Conservation (phyloP, 306 rosid species). For the Inga leiocalycina region DNA sequence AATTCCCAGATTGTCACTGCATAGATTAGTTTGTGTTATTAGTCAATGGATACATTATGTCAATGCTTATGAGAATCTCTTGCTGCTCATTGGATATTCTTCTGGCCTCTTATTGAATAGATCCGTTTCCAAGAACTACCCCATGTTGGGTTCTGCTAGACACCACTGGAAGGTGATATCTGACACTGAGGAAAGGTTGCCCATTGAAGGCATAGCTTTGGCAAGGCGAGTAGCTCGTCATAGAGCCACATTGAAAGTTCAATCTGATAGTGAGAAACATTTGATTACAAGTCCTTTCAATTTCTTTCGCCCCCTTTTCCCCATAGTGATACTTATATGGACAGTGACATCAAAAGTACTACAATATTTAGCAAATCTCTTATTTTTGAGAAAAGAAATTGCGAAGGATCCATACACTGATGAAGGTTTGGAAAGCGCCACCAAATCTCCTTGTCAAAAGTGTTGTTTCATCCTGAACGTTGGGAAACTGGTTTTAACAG, state of each 20-base stretch:
- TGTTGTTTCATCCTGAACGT: conserved; percentile 59
- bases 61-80: conserved; percentile 65
- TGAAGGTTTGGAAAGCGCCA: conserved; percentile 43
- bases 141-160: conserved; percentile 50
- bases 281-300: conserved; percentile 26
- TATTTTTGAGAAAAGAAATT: conserved; percentile 33
- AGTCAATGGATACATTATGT: conserved; percentile 78
- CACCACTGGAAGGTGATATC: conserved; percentile 64
- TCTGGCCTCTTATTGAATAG: conserved; percentile 46
- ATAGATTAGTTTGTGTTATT: conserved; percentile 53
- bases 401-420: conserved; percentile 45
- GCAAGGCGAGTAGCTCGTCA: conserved; percentile 81
- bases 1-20: conserved; percentile 55
- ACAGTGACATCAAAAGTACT: conserved; percentile 42
- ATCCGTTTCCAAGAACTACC: conserved; percentile 51
- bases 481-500: conserved; percentile 54
- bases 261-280: conserved; percentile 38
- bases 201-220: conserved; percentile 72
- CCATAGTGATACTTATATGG: conserved; percentile 48
- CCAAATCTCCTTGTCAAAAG: conserved; percentile 42
- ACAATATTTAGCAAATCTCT: conserved; percentile 35
- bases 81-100: conserved; percentile 67
- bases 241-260: conserved; percentile 62
- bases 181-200: conserved; percentile 71
- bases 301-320: conserved; percentile 41